Evolutionary conservation across 2,329 filamentous ascomycete genomes (phyloP), one percentile per base, ranked within the genome.

Genomic region (Scleromitrula shiraiana): DNA sequence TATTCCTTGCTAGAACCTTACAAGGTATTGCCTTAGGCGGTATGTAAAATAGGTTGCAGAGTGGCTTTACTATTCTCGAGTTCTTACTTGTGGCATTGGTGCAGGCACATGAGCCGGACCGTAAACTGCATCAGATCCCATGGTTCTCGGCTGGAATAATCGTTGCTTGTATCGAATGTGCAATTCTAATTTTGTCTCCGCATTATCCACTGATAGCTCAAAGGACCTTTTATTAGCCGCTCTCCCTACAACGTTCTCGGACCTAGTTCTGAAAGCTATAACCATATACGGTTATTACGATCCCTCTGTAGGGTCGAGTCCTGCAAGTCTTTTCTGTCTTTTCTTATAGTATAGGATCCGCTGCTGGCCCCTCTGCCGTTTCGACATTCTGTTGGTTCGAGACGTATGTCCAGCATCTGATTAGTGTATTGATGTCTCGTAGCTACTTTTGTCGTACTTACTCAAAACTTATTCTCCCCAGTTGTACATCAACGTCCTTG

Each of bases 71-170:
- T 51, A 39, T 36, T n/a, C 52, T 52, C 33, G 55, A 54, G 47
- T 52, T 59, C 44, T 52, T 45, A 59, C 54, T 61, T 50, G 59
- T 50, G 57, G 54, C 50, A n/a, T n/a, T n/a, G n/a, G n/a, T 51
- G 53, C 44, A 43, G 24, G 32, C 33, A 64, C 52, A 62, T 62
- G 59, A 62, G 65, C 68, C 67, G 68, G 68, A 64, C 67, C 66
- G 66, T 65, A 67, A 67, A n/a, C 67, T 68, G 68, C 67, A 68
- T 64, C 62, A 65, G 64, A 68, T 67, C 66, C 65, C 64, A 64
- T 64, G 64, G 60, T 64, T 65, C 63, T 65, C 63, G 63, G 62
- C 64, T 65, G 58, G 64, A 67, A 61, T 12, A 64, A 66, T 61
- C 59, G 60, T 63, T 63, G 29, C 33, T 30, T 19, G 38, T 24